Conservation (phyloP, 108 stramenopile genomes). For the Cyclotella atomus region DNA sequence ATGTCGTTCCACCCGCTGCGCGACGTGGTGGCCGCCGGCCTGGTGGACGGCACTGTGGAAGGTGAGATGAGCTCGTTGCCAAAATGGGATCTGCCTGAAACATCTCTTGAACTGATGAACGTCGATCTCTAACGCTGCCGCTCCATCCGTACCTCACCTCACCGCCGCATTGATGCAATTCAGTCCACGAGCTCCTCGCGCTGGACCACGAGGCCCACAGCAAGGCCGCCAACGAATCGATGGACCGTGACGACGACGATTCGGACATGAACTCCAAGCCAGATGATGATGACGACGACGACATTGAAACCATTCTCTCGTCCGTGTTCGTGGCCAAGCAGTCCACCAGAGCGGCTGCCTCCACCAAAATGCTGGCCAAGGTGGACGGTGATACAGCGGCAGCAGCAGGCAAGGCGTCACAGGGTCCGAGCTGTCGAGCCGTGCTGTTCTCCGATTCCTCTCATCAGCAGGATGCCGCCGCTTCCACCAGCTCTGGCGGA, state of each 20-base stretch:
- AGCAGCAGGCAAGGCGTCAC: slow-evolving; percentile 15
- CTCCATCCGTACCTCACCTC: neutral
- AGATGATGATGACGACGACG: slow-evolving; percentile 59
- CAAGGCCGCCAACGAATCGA: slow-evolving; percentile 7
- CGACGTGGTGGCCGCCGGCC: slow-evolving; percentile 68
- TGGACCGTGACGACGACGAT: slow-evolving; percentile 23
- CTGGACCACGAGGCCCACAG: neutral
- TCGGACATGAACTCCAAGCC: slow-evolving; percentile 8
- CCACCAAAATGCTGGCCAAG: slow-evolving; percentile 29
- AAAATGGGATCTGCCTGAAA: no score
- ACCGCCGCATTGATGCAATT: neutral
- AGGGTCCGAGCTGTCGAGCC: slow-evolving; percentile 60
- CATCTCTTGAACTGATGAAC: no score
- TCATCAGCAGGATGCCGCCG: neutral
- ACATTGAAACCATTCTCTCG: slow-evolving; percentile 76
- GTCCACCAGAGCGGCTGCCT: slow-evolving; percentile 13
- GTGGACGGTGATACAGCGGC: slow-evolving; percentile 16
- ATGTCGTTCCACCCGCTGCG: slow-evolving; percentile 74
- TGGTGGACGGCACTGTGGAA: slow-evolving; percentile 88
- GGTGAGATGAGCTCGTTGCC: neutral
- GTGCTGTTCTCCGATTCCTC: slow-evolving; percentile 61
- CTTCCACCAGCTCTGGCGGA: slow-evolving; percentile 36
- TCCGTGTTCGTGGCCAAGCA: slow-evolving; percentile 55
- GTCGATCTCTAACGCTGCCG: neutral
- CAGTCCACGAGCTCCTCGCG: slow-evolving; percentile 61